A percentile compares a stretch with the other conserved stretches of the same genome.
Conservation (phyloP, 148 eudicot genomes). For the Euryodendron excelsum region DNA sequence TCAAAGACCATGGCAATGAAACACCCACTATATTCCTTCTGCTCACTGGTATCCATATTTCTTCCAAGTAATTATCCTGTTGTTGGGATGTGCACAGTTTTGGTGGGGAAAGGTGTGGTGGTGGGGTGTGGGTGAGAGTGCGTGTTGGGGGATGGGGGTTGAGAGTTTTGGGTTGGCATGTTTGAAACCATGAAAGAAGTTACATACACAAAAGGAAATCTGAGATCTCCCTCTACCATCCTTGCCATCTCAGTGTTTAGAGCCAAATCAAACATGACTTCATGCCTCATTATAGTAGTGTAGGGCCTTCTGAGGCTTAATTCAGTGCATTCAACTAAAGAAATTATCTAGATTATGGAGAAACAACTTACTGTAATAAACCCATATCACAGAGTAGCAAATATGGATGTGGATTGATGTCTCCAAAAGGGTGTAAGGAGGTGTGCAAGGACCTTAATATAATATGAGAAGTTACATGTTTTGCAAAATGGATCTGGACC, state of each 20-base stretch:
- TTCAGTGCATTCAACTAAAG: neutral
- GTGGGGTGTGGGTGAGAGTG: too few relatives aligned
- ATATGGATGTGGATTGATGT: neutral
- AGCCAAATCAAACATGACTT: neutral
- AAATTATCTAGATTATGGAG: neutral
- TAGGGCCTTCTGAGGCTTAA: neutral
- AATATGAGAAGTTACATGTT: neutral
- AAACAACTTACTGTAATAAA: neutral
- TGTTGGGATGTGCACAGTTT: neutral
- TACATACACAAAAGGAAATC: neutral
- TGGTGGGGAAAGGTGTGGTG: neutral
- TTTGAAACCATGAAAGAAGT: neutral
- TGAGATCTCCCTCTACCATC: neutral
- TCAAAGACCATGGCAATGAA: neutral
- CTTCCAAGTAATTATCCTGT: too few relatives aligned
- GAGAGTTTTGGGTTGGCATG: neutral
- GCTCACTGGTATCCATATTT: neutral
- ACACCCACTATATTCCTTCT: neutral
- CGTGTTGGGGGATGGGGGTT: too few relatives aligned
- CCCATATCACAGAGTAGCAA: neutral
- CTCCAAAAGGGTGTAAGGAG: neutral
- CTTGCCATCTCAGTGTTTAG: neutral
- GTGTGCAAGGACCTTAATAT: neutral
- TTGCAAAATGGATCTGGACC: neutral
- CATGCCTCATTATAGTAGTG: too few relatives aligned